These are phyloP conservation scores for Pleurotus eryngii DNA, from an alignment of 768 basidiomycete species.

Conservation along the genomic window DNA sequence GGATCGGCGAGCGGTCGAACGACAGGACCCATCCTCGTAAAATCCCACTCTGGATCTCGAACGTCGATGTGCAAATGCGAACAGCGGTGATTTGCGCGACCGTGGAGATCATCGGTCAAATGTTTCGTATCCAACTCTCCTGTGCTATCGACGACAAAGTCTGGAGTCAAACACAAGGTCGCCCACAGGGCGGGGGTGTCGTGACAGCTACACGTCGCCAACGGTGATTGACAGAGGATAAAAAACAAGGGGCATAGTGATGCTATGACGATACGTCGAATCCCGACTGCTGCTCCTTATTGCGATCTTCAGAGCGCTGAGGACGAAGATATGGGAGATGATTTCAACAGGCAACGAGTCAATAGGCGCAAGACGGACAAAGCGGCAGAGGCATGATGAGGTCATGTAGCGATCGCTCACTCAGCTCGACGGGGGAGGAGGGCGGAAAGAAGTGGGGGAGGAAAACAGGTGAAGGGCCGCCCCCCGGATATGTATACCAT, in stretches of 20 bases:
- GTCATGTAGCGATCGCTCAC: neutral
- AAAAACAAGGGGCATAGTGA: slow-evolving; percentile 39
- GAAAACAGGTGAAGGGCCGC: slow-evolving; percentile 32
- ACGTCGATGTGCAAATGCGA: slow-evolving; percentile 55
- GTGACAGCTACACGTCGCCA: slow-evolving; percentile 51
- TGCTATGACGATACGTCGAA: slow-evolving; percentile 38
- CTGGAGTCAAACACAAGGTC: slow-evolving; percentile 46
- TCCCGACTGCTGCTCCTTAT: slow-evolving; percentile 20
- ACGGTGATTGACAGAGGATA: slow-evolving; percentile 46
- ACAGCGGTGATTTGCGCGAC: slow-evolving; percentile 46
- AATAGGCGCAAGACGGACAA: slow-evolving; percentile 24
- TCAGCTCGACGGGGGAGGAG: slow-evolving; percentile 11
- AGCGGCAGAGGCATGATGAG: neutral
- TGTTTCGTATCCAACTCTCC: slow-evolving; percentile 31
- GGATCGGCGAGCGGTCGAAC: neutral
- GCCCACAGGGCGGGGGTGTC: slow-evolving; percentile 56
- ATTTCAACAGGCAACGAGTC: slow-evolving; percentile 52
- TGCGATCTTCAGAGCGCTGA: slow-evolving; percentile 35
- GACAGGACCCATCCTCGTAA: slow-evolving; percentile 41
- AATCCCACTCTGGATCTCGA: slow-evolving; percentile 58
- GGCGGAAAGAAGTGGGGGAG: slow-evolving; percentile 29
- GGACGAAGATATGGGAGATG: slow-evolving; percentile 51
- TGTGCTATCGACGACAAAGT: slow-evolving; percentile 11
- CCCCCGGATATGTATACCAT: slow-evolving; percentile 4
- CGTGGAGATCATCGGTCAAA: slow-evolving; percentile 39